These are phyloP conservation scores for Aspergillus wentii DNA, from an alignment of 495 filamentous ascomycete species.

Conservation along the genomic window DNA sequence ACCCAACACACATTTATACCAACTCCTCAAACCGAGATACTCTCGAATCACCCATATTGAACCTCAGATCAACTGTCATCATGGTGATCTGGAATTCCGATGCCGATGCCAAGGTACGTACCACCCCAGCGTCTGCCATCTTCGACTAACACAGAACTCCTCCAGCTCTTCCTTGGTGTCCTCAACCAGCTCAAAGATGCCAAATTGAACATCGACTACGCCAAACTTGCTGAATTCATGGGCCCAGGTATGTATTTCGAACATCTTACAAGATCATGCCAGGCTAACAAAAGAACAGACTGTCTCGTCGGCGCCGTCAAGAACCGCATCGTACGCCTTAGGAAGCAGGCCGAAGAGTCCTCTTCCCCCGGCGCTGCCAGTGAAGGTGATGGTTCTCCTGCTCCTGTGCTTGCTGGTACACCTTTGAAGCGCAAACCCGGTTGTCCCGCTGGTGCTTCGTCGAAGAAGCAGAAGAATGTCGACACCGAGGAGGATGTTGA, in stretches of 20 bases:
- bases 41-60: no score
- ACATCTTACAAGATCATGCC: neutral
- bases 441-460: neutral
- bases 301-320: slow-evolving; percentile 8
- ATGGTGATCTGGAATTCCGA: slow-evolving; percentile 7
- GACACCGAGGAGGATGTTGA: no score
- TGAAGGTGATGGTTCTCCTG: neutral
- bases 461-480: neutral
- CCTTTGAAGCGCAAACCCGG: slow-evolving; percentile 2
- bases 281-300: neutral
- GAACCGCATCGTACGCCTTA: slow-evolving; percentile 7
- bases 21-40: no score
- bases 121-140: neutral
- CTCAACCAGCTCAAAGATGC: slow-evolving; percentile 6
- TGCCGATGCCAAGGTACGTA: slow-evolving; percentile 4
- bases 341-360: neutral
- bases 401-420: neutral
- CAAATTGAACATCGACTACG: slow-evolving; percentile 5
- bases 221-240: slow-evolving; percentile 5
- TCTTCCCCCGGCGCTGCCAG: neutral
- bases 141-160: neutral
- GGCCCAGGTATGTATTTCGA: slow-evolving; percentile 4
- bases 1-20: no score
- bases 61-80: no score
- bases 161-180: slow-evolving; percentile 10